Conservation (phyloP, 495 filamentous ascomycete species). For the Astrothelium subdiscretum region DNA sequence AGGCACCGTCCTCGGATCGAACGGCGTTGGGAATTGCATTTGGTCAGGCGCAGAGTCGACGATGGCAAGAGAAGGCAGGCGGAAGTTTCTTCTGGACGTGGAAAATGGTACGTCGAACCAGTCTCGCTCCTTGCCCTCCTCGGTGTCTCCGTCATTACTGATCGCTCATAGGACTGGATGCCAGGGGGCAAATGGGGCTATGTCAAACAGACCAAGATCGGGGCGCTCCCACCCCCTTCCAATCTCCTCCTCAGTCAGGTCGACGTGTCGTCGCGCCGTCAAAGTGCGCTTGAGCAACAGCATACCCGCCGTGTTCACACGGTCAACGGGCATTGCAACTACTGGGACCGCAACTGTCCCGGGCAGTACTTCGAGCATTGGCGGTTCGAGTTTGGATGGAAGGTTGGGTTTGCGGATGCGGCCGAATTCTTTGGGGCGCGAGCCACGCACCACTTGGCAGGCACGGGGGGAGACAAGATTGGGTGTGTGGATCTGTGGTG, state of each 20-base stretch:
- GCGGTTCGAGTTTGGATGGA: slow-evolving; percentile 41
- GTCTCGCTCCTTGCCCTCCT: background rate
- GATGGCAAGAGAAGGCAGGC: slow-evolving; percentile 33
- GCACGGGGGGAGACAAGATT: slow-evolving; percentile 36
- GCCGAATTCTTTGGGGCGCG: slow-evolving; percentile 34
- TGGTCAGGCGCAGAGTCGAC: slow-evolving; percentile 33
- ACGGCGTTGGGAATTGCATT: slow-evolving; percentile 32
- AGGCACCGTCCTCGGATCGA: slow-evolving; percentile 17
- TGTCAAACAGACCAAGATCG: slow-evolving; percentile 31
- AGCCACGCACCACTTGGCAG: slow-evolving; percentile 7
- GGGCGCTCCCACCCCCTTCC: slow-evolving; percentile 29
- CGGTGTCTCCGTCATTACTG: no score
- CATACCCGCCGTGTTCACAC: slow-evolving; percentile 22
- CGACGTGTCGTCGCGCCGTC: slow-evolving; percentile 23
- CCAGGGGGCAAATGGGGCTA: slow-evolving; percentile 46
- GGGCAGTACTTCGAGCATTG: slow-evolving; percentile 36
- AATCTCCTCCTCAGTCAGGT: slow-evolving; percentile 23
- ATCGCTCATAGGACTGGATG: slow-evolving; percentile 32
- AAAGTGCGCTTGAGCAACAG: slow-evolving; percentile 23
- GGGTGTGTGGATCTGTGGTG: slow-evolving; percentile 43
- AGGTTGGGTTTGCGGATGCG: slow-evolving; percentile 41
- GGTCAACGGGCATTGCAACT: slow-evolving; percentile 28
- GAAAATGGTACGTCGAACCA: slow-evolving; percentile 28
- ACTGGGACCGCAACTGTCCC: slow-evolving; percentile 34
- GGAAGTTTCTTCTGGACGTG: slow-evolving; percentile 44